Evolutionary conservation across 441 rosid genomes (phyloP), one percentile per base, ranked within the genome.

Genomic region (Aleurites moluccanus): DNA sequence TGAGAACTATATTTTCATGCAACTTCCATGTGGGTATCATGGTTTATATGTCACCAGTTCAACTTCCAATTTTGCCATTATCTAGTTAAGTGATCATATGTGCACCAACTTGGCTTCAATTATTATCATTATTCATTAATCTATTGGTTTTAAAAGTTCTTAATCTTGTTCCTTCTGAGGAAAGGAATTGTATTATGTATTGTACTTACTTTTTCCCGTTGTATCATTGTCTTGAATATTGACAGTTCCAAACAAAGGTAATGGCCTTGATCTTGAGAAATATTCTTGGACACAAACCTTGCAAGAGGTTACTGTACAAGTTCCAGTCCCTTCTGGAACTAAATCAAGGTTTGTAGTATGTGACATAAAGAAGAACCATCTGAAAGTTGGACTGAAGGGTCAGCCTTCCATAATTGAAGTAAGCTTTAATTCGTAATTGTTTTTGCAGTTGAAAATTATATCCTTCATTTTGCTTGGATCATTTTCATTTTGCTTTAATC

Each of bases 251-350:
- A 96, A 96, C 83, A 83, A 82, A 69, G 99, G 99, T 40, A 96
- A 96, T 78, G 99, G 98, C 55, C 90, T 86, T 74, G 99, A 96
- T 83, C 81, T 96, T 71, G 97, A 96, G 77, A 86, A 88, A 18
- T 90, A 96, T 80, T 93, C 97, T 13, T 96, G 99, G 99, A 88
- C 90, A 18, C 98, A 96, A 76, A 83, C 88, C 60, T 88, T 96
- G 61, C 94, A 87, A 78, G 99, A 93, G 89, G 93, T 92, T 23
- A 87, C 83, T 9, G 75, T 96, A 42, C 88, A 77, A 74, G 81
- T 96, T 72, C 98, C 99, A 0, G 88, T 95, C 33, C 98, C 98
- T 69, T 53, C 57, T 69, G 99, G 99, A 28, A 95, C 98, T 45
- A 93, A 89, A 83, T 86, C 93, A 69, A 85, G 88, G 79, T 83